phyloP scores from a whole-genome alignment of 2,329 filamentous ascomycete species.

The Trichoderma sp. region DNA sequence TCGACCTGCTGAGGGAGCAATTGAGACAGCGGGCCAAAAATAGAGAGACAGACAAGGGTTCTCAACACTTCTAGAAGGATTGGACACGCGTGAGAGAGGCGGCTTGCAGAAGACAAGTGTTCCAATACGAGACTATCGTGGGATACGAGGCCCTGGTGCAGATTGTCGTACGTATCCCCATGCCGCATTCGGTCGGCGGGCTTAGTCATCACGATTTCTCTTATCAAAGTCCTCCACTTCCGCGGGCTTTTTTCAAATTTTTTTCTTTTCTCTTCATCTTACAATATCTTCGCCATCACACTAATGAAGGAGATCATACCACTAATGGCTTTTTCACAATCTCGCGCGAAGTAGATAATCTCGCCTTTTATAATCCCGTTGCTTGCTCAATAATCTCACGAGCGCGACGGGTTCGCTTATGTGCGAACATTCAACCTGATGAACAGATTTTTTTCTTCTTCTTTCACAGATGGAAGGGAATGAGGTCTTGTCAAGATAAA shows the following conservation, averaged over 20 bases:
- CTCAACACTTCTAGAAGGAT: not conserved
- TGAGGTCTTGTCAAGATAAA: not conserved
- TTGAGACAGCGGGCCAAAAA: slow-evolving; percentile 12
- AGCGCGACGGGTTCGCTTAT: slow-evolving; percentile 63
- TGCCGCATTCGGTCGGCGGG: not conserved
- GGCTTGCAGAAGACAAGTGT: slow-evolving; percentile 12
- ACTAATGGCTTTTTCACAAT: slow-evolving; percentile 47
- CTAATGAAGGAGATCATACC: slow-evolving; percentile 36
- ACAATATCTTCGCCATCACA: slow-evolving; percentile 48
- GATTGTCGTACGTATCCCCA: slow-evolving; percentile 20
- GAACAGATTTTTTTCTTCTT: not conserved
- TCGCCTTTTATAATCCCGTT: slow-evolving; percentile 63
- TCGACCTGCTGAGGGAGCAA: not conserved
- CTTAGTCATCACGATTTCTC: slow-evolving; percentile 20
- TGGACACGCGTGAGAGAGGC: not conserved
- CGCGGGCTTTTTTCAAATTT: not conserved
- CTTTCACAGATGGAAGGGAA: not conserved
- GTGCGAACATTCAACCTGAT: slow-evolving; percentile 49
- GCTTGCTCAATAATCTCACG: slow-evolving; percentile 46
- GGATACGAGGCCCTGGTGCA: slow-evolving; percentile 11
- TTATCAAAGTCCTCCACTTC: not conserved
- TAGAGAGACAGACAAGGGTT: not conserved
- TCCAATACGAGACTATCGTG: not conserved
- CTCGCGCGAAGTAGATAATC: slow-evolving; percentile 56
- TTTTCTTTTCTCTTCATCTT: slow-evolving; percentile 45